Conservation (phyloP, 73 alveolate genomes). For the Effrenium voratum region DNA sequence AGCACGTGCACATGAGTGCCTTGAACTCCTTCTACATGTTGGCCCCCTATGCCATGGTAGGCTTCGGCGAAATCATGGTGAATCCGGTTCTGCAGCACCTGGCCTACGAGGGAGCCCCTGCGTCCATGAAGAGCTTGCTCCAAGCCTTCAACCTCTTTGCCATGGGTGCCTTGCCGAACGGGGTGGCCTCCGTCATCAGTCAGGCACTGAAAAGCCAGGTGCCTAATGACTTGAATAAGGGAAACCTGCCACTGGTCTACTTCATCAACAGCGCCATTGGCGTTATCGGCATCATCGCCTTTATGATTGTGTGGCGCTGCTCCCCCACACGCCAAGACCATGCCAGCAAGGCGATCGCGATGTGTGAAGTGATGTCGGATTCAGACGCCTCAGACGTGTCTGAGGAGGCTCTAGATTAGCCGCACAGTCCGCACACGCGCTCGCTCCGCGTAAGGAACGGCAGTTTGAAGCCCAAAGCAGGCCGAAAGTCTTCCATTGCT, state of each 20-base stretch:
- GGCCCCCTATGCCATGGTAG: conserved; percentile 1
- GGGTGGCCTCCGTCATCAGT: conserved; percentile 2
- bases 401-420: too few species aligned
- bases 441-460: too few species aligned
- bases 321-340: neutral
- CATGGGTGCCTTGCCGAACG: conserved; percentile 51
- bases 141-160: conserved; percentile 56
- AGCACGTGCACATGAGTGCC: conserved; percentile 13
- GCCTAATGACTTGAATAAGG: conserved; percentile 38
- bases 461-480: too few species aligned
- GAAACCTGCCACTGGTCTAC: conserved; percentile 45
- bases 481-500: too few species aligned
- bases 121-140: neutral
- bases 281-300: neutral
- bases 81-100: conserved; percentile 1
- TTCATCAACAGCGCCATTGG: neutral
- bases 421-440: too few species aligned
- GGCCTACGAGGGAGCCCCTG: neutral
- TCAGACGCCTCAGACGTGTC: too few species aligned
- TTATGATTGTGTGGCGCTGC: neutral
- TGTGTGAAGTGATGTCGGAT: neutral
- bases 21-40: neutral
- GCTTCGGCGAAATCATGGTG: neutral
- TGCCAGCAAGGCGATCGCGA: neutral
- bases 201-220: conserved; percentile 15